Base-by-base conservation (phyloP, 371 early-diverging fungal species). In the Sporodiniella umbellata region DNA sequence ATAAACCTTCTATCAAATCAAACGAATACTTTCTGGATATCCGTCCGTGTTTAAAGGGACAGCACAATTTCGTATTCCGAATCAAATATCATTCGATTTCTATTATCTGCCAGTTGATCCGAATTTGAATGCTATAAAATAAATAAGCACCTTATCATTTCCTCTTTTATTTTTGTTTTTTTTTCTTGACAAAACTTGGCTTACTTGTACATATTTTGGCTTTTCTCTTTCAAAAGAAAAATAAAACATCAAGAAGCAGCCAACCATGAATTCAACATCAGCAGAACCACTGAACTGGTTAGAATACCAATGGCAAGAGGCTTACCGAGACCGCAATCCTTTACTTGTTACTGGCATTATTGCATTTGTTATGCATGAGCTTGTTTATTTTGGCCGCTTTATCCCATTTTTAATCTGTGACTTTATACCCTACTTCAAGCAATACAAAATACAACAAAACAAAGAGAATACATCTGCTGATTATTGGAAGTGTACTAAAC, bases 371-470 rank as follows among this genome's bases (percentile, higher is more conserved):
- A 77, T 87, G 72, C 91, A 91, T 72, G 87, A 90, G 64, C 38
- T 85, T 50, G 83, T 88, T 47, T 90, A 91, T 68, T 89, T 86
- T 72, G 85, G 83, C 15, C 85, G 88, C 24, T 89, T 84, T 61
- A 40, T 89, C 37, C 91, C 91, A 24, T 91, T 83, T 64, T 59
- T 83, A 37, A 70, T 83, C 42, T 84, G 84, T 54, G 88, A 87
- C 63, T 72, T 65, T 53, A 83, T 90, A 39, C 89, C 89, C 7
- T 58, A 74, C 8, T 70, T 93, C 56, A 72, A 83, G 42, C 80
- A 89, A 69, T 95, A 89, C 83, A 91, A 89, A 77, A 80, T 93
- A 51, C 95, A 93, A 74, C 72, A 85, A 76, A 80, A 78, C 45
- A 89, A 90, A 70, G 71, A 67, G 22, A 85, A 87, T 56, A 85